Percentiles rank a stretch among this genome's conserved stretches.
Conservation (phyloP, 169 alveolate species). For the Plasmodium reichenowi region DNA sequence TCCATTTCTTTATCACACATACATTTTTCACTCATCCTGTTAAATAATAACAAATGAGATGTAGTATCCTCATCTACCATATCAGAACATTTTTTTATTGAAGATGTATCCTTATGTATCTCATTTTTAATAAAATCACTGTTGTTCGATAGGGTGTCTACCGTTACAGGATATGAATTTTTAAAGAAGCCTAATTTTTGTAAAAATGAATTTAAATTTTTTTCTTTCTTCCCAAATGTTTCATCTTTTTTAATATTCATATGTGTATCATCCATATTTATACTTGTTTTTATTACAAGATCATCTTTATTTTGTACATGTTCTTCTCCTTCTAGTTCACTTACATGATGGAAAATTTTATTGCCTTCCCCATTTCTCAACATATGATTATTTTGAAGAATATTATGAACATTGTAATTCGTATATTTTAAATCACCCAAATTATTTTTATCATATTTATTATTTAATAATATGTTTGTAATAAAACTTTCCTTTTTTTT, state of each 20-base stretch:
- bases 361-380: background rate
- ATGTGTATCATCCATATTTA: background rate
- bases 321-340: background rate
- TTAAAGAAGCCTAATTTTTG: constrained; percentile 64
- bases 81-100: too few species aligned
- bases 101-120: background rate
- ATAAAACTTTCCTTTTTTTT: background rate
- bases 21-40: background rate
- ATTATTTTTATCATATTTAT: background rate
- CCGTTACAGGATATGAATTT: background rate
- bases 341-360: background rate
- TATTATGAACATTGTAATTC: background rate
- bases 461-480: background rate
- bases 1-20: background rate
- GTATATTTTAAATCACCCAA: background rate
- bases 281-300: background rate
- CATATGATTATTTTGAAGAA: background rate
- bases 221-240: constrained; percentile 18
- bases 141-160: background rate
- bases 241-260: background rate
- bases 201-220: constrained; percentile 45
- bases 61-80: background rate
- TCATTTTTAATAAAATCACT: background rate
- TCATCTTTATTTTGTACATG: background rate
- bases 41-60: too few species aligned